Base-by-base conservation (phyloP, 2,329 filamentous ascomycete species). In the Amphichorda felina region DNA sequence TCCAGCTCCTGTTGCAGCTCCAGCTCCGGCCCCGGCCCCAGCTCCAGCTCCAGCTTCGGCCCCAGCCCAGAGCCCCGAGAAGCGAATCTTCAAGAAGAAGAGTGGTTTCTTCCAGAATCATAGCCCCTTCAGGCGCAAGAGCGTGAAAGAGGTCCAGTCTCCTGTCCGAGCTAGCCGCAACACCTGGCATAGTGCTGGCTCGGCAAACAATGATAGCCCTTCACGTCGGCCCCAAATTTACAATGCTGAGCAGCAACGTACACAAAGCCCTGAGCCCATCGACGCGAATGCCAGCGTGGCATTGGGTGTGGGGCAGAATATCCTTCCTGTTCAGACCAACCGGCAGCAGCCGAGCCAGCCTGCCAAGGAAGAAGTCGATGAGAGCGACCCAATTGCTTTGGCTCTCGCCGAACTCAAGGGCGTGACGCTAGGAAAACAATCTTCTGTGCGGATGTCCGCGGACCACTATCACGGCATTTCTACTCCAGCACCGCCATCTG, bases 381-480 rank as follows among this genome's bases (percentile, higher is more conserved):
- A 86, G 17, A 59, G 71, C 13, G 91, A 98, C 49, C 91, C 91
- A 0, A 94, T 98, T 50, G 91, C 89, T 3, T 73, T 84, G 47
- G 93, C 91, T 17, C 68, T 98, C 7, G 91, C 89, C 9, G 89
- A 98, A 50, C 69, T 98, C 25, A 96, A 94, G 61, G 85, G 81
- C 1, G 82, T 88, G 4, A 70, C 67, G 1, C 66, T 82, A 10
- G 72, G 66, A 13, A 96, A 96, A 58, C 81, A 88, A 46, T 74
- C 85, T 6, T 79, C 79, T 4, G 69, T 74, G 33, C 77, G 93
- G n/a, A 76, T 94, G 40, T 94, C 91, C n/a, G 91, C 88, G 14
- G 93, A 98, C 55, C 79, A 84, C 41, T 95, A 94, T 57, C 85
- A 93, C 51, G 89, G 91, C n/a, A 80, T 98, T 42, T 66, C 83